A percentile compares a stretch with the other conserved stretches of the same genome.
Conservation (phyloP, 768 basidiomycete species). For the Coprinopsis strossmayeri region DNA sequence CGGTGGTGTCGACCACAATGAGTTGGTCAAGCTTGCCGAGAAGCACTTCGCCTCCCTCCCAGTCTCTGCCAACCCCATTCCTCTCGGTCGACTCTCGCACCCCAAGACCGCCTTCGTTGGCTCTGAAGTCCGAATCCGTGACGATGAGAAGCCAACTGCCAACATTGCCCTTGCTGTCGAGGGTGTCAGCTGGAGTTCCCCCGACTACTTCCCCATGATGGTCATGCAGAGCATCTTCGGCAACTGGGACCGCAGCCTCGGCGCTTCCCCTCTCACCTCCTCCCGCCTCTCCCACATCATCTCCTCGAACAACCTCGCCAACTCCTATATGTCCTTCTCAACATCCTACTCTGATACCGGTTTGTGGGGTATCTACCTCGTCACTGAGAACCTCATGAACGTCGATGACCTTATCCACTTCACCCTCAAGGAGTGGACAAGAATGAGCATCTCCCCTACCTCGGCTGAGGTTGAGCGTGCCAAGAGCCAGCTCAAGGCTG, state of each 20-base stretch:
- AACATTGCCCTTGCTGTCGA: slow-evolving; percentile 97
- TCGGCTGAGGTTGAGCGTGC: slow-evolving; percentile 90
- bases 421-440: slow-evolving; percentile 91
- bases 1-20: slow-evolving; percentile 88
- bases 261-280: slow-evolving; percentile 82
- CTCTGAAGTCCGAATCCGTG: slow-evolving; percentile 91
- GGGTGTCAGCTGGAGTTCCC: slow-evolving; percentile 95
- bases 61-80: slow-evolving; percentile 80
- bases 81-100: slow-evolving; percentile 75
- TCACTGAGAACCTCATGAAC: slow-evolving; percentile 90
- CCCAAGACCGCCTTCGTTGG: slow-evolving; percentile 81
- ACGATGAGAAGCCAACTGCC: slow-evolving; percentile 83
- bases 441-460: slow-evolving; percentile 86
- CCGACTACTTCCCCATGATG: slow-evolving; percentile 99
- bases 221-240: slow-evolving; percentile 97
- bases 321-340: slow-evolving; percentile 99
- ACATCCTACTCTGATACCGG: slow-evolving; percentile 98
- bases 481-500: slow-evolving; percentile 97
- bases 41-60: slow-evolving; percentile 89
- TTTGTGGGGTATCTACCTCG: slow-evolving; percentile 97
- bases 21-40: slow-evolving; percentile 92
- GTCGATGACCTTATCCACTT: slow-evolving; percentile 93
- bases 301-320: slow-evolving; percentile 91
- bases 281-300: slow-evolving; percentile 90
- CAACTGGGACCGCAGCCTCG: slow-evolving; percentile 98